These are phyloP conservation scores for Sicyos edulis DNA, from an alignment of 306 rosid genomes.

Conservation along the genomic window DNA sequence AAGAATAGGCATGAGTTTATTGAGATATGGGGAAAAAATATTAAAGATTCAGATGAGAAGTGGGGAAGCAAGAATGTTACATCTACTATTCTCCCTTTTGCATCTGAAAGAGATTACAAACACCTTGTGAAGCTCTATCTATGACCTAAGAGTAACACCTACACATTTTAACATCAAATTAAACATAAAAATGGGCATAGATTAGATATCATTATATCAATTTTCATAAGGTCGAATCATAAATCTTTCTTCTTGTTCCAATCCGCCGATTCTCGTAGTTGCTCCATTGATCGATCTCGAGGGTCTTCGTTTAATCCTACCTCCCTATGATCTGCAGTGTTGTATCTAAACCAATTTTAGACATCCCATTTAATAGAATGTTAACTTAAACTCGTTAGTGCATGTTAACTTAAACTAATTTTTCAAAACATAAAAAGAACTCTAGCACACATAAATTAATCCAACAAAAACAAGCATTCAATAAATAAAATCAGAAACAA, in stretches of 20 bases:
- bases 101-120: slow-evolving; percentile 9
- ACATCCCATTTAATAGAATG: no score
- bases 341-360: no score
- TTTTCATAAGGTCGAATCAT: background rate
- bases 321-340: no score
- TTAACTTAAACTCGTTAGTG: no score
- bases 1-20: slow-evolving; percentile 11
- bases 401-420: no score
- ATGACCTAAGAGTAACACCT: slow-evolving; percentile 5
- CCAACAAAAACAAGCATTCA: no score
- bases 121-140: background rate
- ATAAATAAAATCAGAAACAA: no score
- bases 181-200: background rate
- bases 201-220: background rate
- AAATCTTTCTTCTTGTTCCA: background rate
- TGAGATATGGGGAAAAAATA: background rate
- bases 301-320: no score
- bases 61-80: slow-evolving; percentile 5
- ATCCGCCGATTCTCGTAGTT: no score
- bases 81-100: background rate
- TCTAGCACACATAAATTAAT: no score
- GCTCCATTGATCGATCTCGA: no score
- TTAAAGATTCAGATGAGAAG: slow-evolving; percentile 1
- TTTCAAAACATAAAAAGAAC: no score
- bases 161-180: background rate